Percentiles rank a stretch among this genome's conserved stretches.
Evolutionary conservation across 345 rosid genomes (phyloP).

Genomic region (Sisymbrium irio): DNA sequence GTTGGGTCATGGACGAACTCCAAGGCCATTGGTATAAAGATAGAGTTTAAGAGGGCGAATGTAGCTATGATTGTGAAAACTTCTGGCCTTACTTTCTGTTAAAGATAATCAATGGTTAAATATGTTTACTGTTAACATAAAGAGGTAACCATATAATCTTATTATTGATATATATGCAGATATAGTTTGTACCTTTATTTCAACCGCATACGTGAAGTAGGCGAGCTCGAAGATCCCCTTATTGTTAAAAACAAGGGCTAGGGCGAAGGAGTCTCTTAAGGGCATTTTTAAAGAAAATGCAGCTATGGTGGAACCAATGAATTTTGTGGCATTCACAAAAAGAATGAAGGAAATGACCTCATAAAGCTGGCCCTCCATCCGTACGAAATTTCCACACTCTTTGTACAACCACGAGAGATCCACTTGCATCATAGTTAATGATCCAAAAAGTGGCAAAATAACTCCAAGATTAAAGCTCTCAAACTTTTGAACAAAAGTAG

Average conservation of each 20-base stretch:
- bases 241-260: slow-evolving; percentile 41
- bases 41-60: slow-evolving; percentile 16
- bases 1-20: slow-evolving; percentile 47
- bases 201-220: slow-evolving; percentile 22
- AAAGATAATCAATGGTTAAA: not conserved
- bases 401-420: not conserved
- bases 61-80: slow-evolving; percentile 28
- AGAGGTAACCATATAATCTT: not conserved
- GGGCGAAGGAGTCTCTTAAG: slow-evolving; percentile 41
- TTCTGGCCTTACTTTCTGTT: slow-evolving; percentile 19
- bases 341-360: slow-evolving; percentile 18
- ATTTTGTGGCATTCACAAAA: slow-evolving; percentile 27
- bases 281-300: slow-evolving; percentile 41
- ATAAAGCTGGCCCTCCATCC: slow-evolving; percentile 26
- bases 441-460: slow-evolving; percentile 32
- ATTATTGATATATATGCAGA: not conserved
- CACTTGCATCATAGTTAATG: slow-evolving; percentile 25
- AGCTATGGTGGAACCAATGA: slow-evolving; percentile 30
- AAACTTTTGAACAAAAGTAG: slow-evolving; percentile 41
- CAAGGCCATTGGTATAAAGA: slow-evolving; percentile 44
- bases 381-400: slow-evolving; percentile 7
- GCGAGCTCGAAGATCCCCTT: slow-evolving; percentile 48
- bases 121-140: not conserved
- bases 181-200: slow-evolving; percentile 23
- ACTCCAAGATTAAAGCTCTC: slow-evolving; percentile 36